Base-by-base conservation (phyloP, 352 stramenopile genomes). In the Phytophthora sp. region DNA sequence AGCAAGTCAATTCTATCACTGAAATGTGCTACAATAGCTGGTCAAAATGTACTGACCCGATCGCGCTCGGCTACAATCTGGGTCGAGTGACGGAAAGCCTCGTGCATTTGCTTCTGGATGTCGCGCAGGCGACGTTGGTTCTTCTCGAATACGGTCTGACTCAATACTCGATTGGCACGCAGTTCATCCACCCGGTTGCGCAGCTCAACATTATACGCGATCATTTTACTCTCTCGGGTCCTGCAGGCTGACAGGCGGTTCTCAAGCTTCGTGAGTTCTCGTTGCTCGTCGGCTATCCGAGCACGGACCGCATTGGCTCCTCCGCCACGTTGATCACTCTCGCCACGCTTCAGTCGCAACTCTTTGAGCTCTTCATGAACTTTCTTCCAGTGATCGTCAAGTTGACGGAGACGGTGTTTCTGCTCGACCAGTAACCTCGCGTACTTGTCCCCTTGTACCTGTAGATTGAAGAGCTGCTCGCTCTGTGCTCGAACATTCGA, bases 391-490 rank as follows among this genome's bases (percentile, higher is more conserved):
- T 91, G 79, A 39, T 76, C 81, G 15, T 94, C 84, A 15, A 92
- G 72, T 42, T 91, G 74, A 1, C 74, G 74, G 15, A 90, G 71
- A 11, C 85, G 85, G 39, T 90, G 76, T 57, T 91, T 93, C 64
- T 91, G 81, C 52, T 82, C 82, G 9, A 89, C 73, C 8, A 93
- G 61, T 33, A 91, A 65, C 15, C 82, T 70, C 30, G 85, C 78
- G 53, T 90, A 94, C 65, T 91, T 92, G 78, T 94, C 85, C 16
- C 81, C 81, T 65, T 92, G 81, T 3, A 91, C 72, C 57, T 94
- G 85, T n/a, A 94, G 66, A 49, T 88, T 88, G 74, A 94, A 94
- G 50, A 92, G 78, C 71, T 89, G 77, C 58, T 94, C 85, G 45
- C 81, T 91, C 71, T 91, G 82, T 23, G 81, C 80, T 29, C 76